These are phyloP conservation scores for Dimargaris xerosporica DNA, from an alignment of 192 early-diverging fungal species.

Conservation along the genomic window DNA sequence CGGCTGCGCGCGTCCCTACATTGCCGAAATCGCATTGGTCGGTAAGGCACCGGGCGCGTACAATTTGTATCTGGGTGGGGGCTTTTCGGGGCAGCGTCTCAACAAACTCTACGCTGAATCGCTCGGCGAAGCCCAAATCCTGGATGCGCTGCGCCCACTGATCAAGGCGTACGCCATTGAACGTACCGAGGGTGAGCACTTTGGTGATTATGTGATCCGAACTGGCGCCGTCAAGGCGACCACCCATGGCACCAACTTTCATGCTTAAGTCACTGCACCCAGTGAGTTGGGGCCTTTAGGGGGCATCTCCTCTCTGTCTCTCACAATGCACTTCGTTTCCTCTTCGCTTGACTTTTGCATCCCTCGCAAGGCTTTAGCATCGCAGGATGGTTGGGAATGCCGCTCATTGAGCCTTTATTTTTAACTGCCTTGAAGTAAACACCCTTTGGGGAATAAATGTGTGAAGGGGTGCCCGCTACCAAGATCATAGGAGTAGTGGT, in stretches of 20 bases:
- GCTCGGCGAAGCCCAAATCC: conserved; percentile 76
- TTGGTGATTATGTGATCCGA: conserved; percentile 93
- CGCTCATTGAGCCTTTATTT: too few species aligned
- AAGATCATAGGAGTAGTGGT: too few species aligned
- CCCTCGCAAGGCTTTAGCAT: too few species aligned
- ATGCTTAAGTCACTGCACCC: conserved; percentile 25
- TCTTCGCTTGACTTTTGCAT: too few species aligned
- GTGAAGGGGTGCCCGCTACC: too few species aligned
- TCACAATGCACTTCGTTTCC: too few species aligned
- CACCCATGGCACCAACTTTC: conserved; percentile 61
- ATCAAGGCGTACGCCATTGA: conserved; percentile 20
- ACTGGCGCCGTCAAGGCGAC: conserved; percentile 69
- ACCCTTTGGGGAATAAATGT: too few species aligned
- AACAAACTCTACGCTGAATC: conserved; percentile 87
- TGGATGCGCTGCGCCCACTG: conserved; percentile 58
- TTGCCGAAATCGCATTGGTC: conserved; percentile 89
- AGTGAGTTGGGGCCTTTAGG: too few species aligned
- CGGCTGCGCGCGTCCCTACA: conserved; percentile 86
- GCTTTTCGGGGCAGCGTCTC: conserved; percentile 67
- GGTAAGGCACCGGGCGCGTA: conserved; percentile 91
- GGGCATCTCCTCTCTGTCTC: too few species aligned
- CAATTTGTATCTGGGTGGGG: conserved; percentile 90
- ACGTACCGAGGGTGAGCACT: conserved; percentile 22
- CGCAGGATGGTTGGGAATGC: too few species aligned
- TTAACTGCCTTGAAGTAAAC: too few species aligned